These are phyloP conservation scores for Saccharomyces eubayanus DNA, from an alignment of 805 yeast species.

Conservation along the genomic window DNA sequence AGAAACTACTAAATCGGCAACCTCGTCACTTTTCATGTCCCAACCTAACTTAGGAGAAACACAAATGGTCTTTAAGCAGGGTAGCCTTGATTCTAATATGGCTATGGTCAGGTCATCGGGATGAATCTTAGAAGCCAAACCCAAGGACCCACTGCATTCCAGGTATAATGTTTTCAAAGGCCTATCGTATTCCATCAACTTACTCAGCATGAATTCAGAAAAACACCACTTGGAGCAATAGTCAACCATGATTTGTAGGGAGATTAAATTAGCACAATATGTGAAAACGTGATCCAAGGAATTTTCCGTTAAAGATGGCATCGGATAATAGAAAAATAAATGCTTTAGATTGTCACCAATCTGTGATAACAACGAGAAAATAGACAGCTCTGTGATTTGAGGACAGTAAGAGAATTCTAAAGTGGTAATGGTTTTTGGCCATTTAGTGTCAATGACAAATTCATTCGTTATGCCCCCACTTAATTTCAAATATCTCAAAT, in stretches of 20 bases:
- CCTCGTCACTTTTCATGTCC: conserved; percentile 58
- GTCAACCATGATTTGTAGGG: conserved; percentile 69
- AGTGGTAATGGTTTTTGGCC: conserved; percentile 64
- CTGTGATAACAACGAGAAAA: conserved; percentile 50
- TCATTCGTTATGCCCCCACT: conserved; percentile 87
- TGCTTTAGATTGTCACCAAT: conserved; percentile 59
- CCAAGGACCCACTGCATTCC: conserved; percentile 80
- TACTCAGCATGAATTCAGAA: conserved; percentile 37
- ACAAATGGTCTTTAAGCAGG: conserved; percentile 52
- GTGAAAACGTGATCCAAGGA: conserved; percentile 67
- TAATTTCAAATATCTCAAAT: conserved; percentile 58
- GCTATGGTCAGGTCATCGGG: conserved; percentile 88
- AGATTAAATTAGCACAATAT: conserved; percentile 64
- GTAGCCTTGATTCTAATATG: conserved; percentile 66
- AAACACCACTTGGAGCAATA: conserved; percentile 50
- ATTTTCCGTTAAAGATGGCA: conserved; percentile 66
- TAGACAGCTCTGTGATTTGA: conserved; percentile 52
- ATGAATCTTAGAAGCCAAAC: conserved; percentile 72
- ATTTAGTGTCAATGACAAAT: conserved; percentile 58
- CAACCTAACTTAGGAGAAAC: conserved; percentile 79
- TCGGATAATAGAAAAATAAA: conserved; percentile 71
- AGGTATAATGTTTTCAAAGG: conserved; percentile 53
- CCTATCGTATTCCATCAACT: conserved; percentile 20
- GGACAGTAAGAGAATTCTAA: conserved; percentile 89
- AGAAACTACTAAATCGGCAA: conserved; percentile 54